Evolutionary conservation across 176 grass and related monocot species (phyloP).

Genomic region (Raddia guianensis): DNA sequence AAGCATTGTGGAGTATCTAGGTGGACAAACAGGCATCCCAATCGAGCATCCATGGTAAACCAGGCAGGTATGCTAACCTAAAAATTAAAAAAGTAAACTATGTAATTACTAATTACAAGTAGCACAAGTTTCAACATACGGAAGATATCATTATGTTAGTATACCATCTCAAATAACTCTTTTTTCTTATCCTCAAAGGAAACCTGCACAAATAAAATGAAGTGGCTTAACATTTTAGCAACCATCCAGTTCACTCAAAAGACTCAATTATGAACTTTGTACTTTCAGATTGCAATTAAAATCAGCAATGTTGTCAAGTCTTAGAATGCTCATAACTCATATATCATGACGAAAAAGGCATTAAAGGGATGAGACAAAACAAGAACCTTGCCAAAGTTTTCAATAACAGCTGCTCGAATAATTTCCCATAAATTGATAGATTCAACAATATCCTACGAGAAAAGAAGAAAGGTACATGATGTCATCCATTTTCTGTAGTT

Average conservation of each 20-base stretch:
- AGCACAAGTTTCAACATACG: constrained; percentile 23
- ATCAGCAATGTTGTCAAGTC: constrained; percentile 18
- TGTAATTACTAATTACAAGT: not conserved
- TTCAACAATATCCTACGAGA: constrained; percentile 74
- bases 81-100: constrained; percentile 47
- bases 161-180: constrained; percentile 97
- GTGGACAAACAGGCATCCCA: constrained; percentile 80
- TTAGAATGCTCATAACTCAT: not conserved
- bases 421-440: constrained; percentile 96
- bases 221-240: constrained; percentile 32
- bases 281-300: constrained; percentile 3
- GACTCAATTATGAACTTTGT: not conserved
- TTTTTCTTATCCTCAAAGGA: constrained; percentile 98
- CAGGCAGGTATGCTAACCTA: constrained; percentile 97
- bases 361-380: constrained; percentile 22
- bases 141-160: constrained; percentile 10
- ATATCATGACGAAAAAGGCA: constrained; percentile 14
- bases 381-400: constrained; percentile 94
- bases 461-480: constrained; percentile 23
- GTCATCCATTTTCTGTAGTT: constrained; percentile 18
- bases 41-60: constrained; percentile 90
- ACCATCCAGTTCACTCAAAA: constrained; percentile 33
- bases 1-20: constrained; percentile 97
- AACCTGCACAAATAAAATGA: constrained; percentile 65
- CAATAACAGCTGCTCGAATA: constrained; percentile 77